Conservation (phyloP, 495 filamentous ascomycete species). For the Astrothelium subdiscretum region DNA sequence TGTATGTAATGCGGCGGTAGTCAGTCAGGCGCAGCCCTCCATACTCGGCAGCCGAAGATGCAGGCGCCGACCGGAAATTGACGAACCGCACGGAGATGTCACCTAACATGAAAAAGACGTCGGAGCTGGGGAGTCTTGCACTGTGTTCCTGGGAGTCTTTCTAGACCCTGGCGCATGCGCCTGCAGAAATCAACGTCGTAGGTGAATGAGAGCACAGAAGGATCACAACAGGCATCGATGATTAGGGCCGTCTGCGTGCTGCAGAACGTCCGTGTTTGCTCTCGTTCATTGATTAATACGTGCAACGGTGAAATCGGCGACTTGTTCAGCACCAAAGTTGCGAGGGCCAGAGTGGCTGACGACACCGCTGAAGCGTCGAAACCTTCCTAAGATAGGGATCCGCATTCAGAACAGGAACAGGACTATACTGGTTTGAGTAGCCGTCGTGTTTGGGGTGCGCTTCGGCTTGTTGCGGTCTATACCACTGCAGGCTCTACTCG, state of each 20-base stretch:
- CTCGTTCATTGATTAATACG: not conserved
- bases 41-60: not conserved
- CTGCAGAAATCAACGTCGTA: not conserved
- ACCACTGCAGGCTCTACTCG: not conserved
- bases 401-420: too few relatives aligned
- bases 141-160: not conserved
- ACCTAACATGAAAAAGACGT: not conserved
- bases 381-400: not conserved
- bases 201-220: not conserved
- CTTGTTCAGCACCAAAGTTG: not conserved
- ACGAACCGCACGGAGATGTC: not conserved
- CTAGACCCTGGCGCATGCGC: not conserved
- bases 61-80: not conserved
- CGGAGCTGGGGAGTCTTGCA: not conserved
- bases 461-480: not conserved
- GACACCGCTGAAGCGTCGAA: not conserved
- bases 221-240: not conserved
- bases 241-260: not conserved
- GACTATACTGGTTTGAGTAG: not conserved
- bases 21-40: not conserved
- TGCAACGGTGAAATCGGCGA: not conserved
- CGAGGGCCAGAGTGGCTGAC: not conserved
- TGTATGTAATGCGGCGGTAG: not conserved
- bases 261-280: not conserved
- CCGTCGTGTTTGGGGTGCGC: not conserved